Evolutionary conservation across 345 rosid species (phyloP), one percentile per base, ranked within the genome.

Genomic region (Murraya paniculata): DNA sequence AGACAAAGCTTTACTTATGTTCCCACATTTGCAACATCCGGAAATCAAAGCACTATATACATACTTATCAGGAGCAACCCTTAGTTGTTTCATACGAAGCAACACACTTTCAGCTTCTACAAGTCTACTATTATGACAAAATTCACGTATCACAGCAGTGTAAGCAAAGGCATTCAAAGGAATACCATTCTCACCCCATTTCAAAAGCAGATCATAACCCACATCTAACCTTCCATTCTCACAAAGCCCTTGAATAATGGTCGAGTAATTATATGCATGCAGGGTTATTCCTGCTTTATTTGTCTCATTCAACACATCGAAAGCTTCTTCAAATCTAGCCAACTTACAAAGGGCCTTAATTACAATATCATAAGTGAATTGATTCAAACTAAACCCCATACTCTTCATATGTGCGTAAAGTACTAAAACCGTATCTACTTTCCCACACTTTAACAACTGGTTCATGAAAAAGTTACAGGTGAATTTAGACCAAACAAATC

Each of bases 201-300:
- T 59, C 66, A 58, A 56, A 59, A 95, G 83, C 71, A 85, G 36
- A 76, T 79, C 68, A 80, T 81, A 74, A 68, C 92, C 98, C 27
- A 69, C n/a, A 28, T 78, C 86, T 2, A 92, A 77, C 79, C 64
- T 77, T n/a, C 80, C 68, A 81, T 84, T 83, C 66, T 57, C 56
- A 78, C 98, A 91, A 70, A 93, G 91, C 50, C 95, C 98, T 85
- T 91, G 88, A 7, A 93, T 87, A 68, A 76, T 90, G 45, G 90
- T 85, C 3, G 84, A 74, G 79, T 84, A 90, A 72, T 87, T 87
- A 87, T 84, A 89, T 67, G 79, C 77, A 67, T 66, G 84, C 7
- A 88, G 73, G 38, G 71, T 78, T 13, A 89, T 78, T 33, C 87
- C 86, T 53, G 78, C 83, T 83, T 79, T 85, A 35, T 83, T 89